Conservation (phyloP, 2,329 filamentous ascomycete genomes). For the Elsinoe necatrix region DNA sequence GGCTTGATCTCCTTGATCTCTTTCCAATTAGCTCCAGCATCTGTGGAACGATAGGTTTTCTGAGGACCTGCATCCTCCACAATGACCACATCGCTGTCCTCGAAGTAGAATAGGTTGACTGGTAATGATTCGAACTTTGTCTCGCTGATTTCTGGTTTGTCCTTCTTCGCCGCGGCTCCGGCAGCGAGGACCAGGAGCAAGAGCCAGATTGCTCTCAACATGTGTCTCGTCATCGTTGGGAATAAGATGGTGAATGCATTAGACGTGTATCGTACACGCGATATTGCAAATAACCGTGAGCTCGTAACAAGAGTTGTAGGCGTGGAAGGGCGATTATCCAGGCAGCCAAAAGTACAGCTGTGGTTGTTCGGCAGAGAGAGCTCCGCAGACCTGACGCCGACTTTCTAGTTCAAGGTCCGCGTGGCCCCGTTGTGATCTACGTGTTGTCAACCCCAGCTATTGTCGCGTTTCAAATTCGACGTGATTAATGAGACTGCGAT, state of each 20-base stretch:
- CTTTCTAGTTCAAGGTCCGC: constrained; percentile 11
- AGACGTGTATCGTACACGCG: neutral
- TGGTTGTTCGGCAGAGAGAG: constrained; percentile 1
- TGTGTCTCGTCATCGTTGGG: constrained; percentile 9
- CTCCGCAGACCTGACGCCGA: constrained; percentile 1
- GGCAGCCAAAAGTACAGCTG: constrained; percentile 3
- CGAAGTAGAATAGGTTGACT: constrained; percentile 74
- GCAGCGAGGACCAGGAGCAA: constrained; percentile 14
- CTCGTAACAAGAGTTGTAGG: neutral
- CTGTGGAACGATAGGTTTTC: constrained; percentile 65
- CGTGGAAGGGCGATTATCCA: neutral
- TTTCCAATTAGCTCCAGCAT: constrained; percentile 74
- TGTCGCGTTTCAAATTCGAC: neutral
- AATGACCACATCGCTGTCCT: constrained; percentile 74
- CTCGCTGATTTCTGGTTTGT: constrained; percentile 53
- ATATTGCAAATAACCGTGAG: neutral
- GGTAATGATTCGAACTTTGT: constrained; percentile 61
- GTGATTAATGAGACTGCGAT: neutral
- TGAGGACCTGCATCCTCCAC: constrained; percentile 58
- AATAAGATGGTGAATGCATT: neutral
- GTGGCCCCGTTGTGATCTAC: constrained; percentile 5
- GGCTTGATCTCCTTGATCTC: constrained; percentile 55
- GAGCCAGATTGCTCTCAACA: constrained; percentile 14
- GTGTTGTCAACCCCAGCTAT: neutral
- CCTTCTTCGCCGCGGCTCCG: constrained; percentile 23